phyloP scores from a whole-genome alignment of 495 filamentous ascomycete species.

The Penicillium antarcticum region DNA sequence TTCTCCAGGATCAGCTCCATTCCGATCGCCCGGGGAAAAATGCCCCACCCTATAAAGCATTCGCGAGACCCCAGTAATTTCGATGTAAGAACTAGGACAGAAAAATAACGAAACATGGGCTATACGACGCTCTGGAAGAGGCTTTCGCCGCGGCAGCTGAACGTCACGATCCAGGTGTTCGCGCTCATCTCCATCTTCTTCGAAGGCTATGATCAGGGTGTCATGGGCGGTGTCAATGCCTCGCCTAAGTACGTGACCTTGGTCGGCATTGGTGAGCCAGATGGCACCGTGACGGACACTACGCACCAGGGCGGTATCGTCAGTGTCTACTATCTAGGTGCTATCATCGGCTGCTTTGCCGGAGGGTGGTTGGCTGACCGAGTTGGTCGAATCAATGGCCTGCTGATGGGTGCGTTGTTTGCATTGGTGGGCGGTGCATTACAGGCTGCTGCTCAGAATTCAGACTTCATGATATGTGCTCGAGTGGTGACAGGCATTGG shows the following conservation, averaged over 20 bases:
- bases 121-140: slow-evolving; percentile 42
- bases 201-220: slow-evolving; percentile 52
- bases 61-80: background rate
- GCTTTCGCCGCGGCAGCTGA: slow-evolving; percentile 39
- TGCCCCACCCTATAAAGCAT: too few relatives aligned
- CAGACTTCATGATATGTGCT: slow-evolving; percentile 54
- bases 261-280: slow-evolving; percentile 33
- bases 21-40: background rate
- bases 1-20: background rate
- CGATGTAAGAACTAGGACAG: background rate
- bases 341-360: slow-evolving; percentile 51
- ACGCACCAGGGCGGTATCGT: slow-evolving; percentile 48
- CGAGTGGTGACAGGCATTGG: slow-evolving; percentile 55
- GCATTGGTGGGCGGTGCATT: slow-evolving; percentile 55
- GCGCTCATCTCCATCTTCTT: slow-evolving; percentile 54
- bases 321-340: slow-evolving; percentile 53
- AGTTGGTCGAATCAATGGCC: slow-evolving; percentile 53
- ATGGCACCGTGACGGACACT: slow-evolving; percentile 36
- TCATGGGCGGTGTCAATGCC: slow-evolving; percentile 49
- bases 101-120: slow-evolving; percentile 18
- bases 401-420: slow-evolving; percentile 49
- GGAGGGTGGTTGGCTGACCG: slow-evolving; percentile 52
- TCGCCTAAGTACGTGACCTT: slow-evolving; percentile 34
- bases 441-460: slow-evolving; percentile 48
- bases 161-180: slow-evolving; percentile 42